phyloP scores from a whole-genome alignment of 208 protist genomes.

The Wallacemonas collosoma region DNA sequence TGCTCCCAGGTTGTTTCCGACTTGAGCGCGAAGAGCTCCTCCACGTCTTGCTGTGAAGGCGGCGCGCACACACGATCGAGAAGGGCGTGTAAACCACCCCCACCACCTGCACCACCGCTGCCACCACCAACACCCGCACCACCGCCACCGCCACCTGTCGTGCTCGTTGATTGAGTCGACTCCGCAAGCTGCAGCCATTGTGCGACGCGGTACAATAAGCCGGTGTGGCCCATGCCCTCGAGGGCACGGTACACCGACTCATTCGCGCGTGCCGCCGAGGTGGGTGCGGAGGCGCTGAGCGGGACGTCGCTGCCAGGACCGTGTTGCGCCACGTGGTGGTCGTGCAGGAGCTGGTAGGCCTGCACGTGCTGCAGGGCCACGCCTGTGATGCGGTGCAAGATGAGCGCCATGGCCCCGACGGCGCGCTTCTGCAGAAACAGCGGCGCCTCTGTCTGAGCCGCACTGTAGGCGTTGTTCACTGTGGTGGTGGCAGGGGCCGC shows the following conservation, averaged over 20 bases:
- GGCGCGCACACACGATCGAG: conserved; percentile 29
- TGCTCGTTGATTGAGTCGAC: not conserved
- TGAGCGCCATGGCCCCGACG: conserved; percentile 25
- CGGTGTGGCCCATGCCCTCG: conserved; percentile 9
- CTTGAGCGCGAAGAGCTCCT: conserved; percentile 40
- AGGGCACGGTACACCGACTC: conserved; percentile 12
- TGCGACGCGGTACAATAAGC: not conserved
- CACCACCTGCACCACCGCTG: conserved; percentile 27
- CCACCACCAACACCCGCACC: conserved; percentile 15
- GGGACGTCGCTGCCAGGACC: not conserved
- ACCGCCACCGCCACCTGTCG: not conserved
- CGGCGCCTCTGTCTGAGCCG: conserved; percentile 6
- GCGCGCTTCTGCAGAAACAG: conserved; percentile 11
- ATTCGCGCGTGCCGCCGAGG: conserved; percentile 1
- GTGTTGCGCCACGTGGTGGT: not conserved
- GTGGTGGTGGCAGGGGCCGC: not conserved
- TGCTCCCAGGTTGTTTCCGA: conserved; percentile 48
- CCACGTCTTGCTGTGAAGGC: conserved; percentile 45
- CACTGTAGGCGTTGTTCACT: conserved; percentile 3
- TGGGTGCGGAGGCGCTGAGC: not conserved
- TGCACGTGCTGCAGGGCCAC: conserved; percentile 1
- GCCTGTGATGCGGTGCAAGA: conserved; percentile 48
- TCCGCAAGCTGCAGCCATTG: conserved; percentile 22
- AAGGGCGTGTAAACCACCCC: conserved; percentile 25
- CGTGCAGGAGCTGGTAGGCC: not conserved